Base-by-base conservation (phyloP, 441 rosid species). In the Erysimum cheiri region DNA sequence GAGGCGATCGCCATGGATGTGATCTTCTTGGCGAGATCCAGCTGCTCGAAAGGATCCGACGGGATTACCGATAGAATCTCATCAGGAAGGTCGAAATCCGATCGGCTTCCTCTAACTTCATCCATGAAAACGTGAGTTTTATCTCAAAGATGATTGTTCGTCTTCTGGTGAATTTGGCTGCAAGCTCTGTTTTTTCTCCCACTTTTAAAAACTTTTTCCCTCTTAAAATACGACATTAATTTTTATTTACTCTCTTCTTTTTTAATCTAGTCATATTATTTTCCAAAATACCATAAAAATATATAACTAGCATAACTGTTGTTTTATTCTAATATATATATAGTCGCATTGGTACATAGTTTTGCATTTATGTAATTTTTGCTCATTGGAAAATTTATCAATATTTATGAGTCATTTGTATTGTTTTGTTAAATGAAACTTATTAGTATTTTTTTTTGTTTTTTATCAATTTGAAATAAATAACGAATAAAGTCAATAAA, bases 1-100 rank as follows among this genome's bases (percentile, higher is more conserved):
- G 91, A 85, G 13, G 93, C 88, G 19, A 89, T 89, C 6, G 96
- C 97, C 90, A 91, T 80, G 54, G 97, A 89, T 6, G 97, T 91
- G 48, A 87, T 89, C 85, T 87, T 89, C 64, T 89, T 88, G n/a
- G 93, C 93, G 77, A 91, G 87, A 85, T 91, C 92, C 76, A 91
- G 83, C 83, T 91, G 96, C 52, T 89, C 92, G 74, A 83, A 86
- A 6, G 97, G 92, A 59, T 91, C 93, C 36, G 85, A 63, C 36
- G 97, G 93, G 12, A 89, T 87, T 52, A 84, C 85, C 1, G 88
- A 81, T 43, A 88, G 75, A 9, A 92, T 70, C 85, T 88, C 92
- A 40, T 89, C 93, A 39, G 92, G 53, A 33, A 92, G 62, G 50
- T 79, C 73, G 49, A 87, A 84, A 70, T 89, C 92, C 19, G 80